Base-by-base conservation (phyloP, 345 rosid genomes). In the Populus tremula region DNA sequence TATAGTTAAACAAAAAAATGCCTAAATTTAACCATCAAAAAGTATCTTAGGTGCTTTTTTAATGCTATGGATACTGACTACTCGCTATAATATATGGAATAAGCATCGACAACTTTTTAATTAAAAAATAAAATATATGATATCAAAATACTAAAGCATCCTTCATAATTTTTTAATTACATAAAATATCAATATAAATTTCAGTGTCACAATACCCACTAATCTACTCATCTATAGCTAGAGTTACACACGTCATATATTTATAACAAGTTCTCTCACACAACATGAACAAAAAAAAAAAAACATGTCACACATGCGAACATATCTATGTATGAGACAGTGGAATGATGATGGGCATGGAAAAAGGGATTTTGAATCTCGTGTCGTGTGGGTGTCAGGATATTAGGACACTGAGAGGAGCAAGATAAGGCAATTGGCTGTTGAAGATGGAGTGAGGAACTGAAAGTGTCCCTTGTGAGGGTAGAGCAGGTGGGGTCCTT, bases 1-100 rank as follows among this genome's bases (percentile, higher is more conserved):
- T 33, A 0, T 33, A 33, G 0, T 4, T 4, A 33, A 0, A 33
- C 36, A 4, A 4, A 0, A 0, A 4, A 0, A 33, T 33, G 5
- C 1, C 4, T 0, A 33, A 0, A 33, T 33, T 33, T 33, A 4
- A 4, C 36, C 1, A 4, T 4, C 0, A 0, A 4, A 0, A 33
- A 33, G 5, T 0, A 0, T 33, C 5, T 0, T 0, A 4, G 0
- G 0, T 0, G 0, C 0, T 4, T 33, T 0, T 4, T 33, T 33
- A 33, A 33, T 33, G 0, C 0, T 0, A 0, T 5, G 0, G 0
- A 0, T 0, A 0, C 5, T 0, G 0, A 0, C 5, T 5, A 33
- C 5, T 33, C 1, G 0, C 5, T 33, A 33, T 0, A 0, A 4
- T 33, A 0, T 33, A 0, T 4, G 0, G 1, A 33, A 33, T 0